These are phyloP conservation scores for Trichoderma koningiopsis DNA, from an alignment of 2,329 filamentous ascomycete species.

Conservation along the genomic window DNA sequence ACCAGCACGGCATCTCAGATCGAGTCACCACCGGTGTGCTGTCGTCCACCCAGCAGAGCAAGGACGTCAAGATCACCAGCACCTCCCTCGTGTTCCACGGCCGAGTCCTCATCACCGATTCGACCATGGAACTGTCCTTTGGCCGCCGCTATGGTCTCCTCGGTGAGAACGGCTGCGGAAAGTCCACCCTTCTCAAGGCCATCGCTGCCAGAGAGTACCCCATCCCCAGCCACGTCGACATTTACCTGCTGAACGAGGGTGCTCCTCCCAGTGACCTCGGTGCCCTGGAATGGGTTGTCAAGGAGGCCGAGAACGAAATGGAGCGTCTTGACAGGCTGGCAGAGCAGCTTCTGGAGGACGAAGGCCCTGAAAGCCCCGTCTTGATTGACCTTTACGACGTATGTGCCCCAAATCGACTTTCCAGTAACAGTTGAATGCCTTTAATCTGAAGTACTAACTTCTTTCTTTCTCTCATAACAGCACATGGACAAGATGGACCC, in stretches of 20 bases:
- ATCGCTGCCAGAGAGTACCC: conserved; percentile 93
- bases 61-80: conserved; percentile 96
- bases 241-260: conserved; percentile 97
- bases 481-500: conserved; percentile 99
- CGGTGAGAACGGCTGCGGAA: conserved; percentile 98
- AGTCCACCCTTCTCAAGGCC: conserved; percentile 95
- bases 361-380: conserved; percentile 87
- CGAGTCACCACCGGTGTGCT: conserved; percentile 97
- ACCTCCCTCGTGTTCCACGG: conserved; percentile 96
- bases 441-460: neutral
- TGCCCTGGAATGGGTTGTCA: conserved; percentile 96
- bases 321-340: conserved; percentile 84
- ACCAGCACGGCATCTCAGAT: conserved; percentile 94
- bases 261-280: conserved; percentile 86
- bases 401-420: conserved; percentile 40
- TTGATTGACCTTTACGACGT: conserved; percentile 96
- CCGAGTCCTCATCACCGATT: conserved; percentile 91
- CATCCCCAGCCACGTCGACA: conserved; percentile 94
- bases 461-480: conserved; percentile 49
- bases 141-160: conserved; percentile 91
- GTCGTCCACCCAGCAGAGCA: conserved; percentile 78
- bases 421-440: conserved; percentile 27
- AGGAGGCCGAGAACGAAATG: conserved; percentile 90
- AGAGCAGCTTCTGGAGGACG: conserved; percentile 86
- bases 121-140: conserved; percentile 88